Conservation (phyloP, 148 eudicot genomes). For the Cornus suecica region DNA sequence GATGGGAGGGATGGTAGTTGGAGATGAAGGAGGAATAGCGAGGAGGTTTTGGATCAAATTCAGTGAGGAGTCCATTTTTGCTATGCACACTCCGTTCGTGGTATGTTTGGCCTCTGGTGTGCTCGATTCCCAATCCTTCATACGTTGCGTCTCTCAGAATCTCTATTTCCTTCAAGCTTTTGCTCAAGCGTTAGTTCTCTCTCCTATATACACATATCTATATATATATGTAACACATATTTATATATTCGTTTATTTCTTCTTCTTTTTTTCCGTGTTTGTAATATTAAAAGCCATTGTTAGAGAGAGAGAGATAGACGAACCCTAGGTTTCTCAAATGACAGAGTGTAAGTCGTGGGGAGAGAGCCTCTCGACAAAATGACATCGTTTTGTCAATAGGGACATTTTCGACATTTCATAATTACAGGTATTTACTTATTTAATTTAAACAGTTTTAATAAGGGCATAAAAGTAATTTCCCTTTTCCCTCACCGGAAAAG, state of each 20-base stretch:
- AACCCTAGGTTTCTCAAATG: too few species aligned
- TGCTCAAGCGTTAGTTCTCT: slow-evolving; percentile 31
- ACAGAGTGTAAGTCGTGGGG: too few species aligned
- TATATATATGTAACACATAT: neutral
- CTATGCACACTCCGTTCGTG: slow-evolving; percentile 30
- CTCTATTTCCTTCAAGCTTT: slow-evolving; percentile 31
- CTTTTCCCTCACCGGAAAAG: too few species aligned
- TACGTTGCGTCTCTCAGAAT: slow-evolving; percentile 34
- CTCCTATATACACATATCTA: too few species aligned
- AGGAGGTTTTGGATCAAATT: slow-evolving; percentile 33
- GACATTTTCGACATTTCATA: too few species aligned
- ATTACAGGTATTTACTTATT: too few species aligned
- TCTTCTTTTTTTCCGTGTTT: neutral
- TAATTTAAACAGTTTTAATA: too few species aligned
- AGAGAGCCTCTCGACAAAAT: too few species aligned
- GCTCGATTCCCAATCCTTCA: slow-evolving; percentile 29
- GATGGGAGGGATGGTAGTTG: neutral
- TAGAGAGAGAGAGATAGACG: too few species aligned
- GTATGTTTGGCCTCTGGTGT: slow-evolving; percentile 35
- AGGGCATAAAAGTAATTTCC: too few species aligned
- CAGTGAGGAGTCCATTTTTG: slow-evolving; percentile 30
- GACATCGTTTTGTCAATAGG: too few species aligned
- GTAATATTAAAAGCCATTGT: too few species aligned
- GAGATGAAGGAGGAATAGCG: slow-evolving; percentile 29
- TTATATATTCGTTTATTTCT: neutral